Percentiles rank a stretch among this genome's conserved stretches.
phyloP scores from a whole-genome alignment of 2,329 filamentous ascomycete species.

The Xylariaceae sp. region DNA sequence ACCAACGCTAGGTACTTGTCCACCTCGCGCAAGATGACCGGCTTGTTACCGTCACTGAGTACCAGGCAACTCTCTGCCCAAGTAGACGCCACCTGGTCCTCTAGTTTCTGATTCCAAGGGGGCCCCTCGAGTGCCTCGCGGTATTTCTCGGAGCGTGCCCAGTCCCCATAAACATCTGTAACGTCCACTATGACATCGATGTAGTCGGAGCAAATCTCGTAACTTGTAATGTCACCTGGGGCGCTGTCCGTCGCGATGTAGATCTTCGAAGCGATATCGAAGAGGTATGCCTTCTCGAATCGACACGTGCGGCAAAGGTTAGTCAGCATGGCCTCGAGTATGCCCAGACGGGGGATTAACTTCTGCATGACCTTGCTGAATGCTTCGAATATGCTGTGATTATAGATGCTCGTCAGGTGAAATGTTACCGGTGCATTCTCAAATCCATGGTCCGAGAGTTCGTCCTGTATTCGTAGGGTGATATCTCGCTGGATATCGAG shows the following conservation, averaged over 20 bases:
- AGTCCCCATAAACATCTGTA: constrained; percentile 87
- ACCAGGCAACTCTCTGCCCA: constrained; percentile 67
- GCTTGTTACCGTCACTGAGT: constrained; percentile 58
- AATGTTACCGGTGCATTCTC: constrained; percentile 93
- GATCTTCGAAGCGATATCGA: constrained; percentile 96
- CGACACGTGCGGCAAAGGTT: constrained; percentile 89
- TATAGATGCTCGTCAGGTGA: constrained; percentile 96
- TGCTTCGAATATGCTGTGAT: constrained; percentile 96
- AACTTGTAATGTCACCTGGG: constrained; percentile 89
- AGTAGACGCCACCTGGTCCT: constrained; percentile 62
- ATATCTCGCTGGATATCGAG: constrained; percentile 96
- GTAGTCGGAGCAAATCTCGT: constrained; percentile 97
- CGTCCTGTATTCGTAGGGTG: constrained; percentile 91
- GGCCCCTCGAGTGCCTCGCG: constrained; percentile 54
- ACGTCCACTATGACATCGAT: constrained; percentile 98
- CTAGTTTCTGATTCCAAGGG: constrained; percentile 58
- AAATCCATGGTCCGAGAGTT: constrained; percentile 86
- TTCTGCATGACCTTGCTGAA: constrained; percentile 99
- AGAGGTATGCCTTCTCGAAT: constrained; percentile 97
- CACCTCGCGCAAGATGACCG: constrained; percentile 65
- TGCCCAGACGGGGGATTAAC: constrained; percentile 86
- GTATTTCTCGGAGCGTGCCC: constrained; percentile 54
- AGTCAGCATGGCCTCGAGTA: constrained; percentile 89
- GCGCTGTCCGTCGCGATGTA: constrained; percentile 96
- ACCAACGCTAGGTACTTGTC: constrained; percentile 75